Conservation (phyloP, 2,329 filamentous ascomycete species). For the Cladobotryum protrusum region DNA sequence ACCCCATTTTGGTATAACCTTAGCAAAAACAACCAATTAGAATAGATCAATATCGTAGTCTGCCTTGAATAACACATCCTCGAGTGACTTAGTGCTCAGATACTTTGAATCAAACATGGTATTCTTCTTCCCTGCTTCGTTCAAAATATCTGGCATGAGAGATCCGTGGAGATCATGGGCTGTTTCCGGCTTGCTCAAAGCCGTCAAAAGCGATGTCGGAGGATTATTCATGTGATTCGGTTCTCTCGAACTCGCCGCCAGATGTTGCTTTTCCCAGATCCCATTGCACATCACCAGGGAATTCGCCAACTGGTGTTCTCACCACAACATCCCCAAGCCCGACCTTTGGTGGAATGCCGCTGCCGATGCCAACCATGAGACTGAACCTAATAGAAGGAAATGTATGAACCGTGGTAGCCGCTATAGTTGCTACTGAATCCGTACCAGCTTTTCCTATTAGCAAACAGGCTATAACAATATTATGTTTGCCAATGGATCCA, state of each 20-base stretch:
- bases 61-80: slow-evolving; percentile 1
- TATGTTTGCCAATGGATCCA: not conserved
- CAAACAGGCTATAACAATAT: not conserved
- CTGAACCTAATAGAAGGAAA: not conserved
- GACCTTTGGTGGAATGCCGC: not conserved
- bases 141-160: not conserved
- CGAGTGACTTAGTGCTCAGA: not conserved
- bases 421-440: not conserved
- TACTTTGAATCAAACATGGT: not conserved
- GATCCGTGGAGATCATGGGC: not conserved
- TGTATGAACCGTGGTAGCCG: not conserved
- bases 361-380: not conserved
- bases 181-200: slow-evolving; percentile 1
- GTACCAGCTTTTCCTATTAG: not conserved
- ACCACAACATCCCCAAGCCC: not conserved
- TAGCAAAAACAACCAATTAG: too few relatives aligned
- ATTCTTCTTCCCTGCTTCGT: not conserved
- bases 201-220: slow-evolving; percentile 3
- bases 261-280: not conserved
- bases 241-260: slow-evolving; percentile 1
- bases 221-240: not conserved
- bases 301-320: not conserved
- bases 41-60: too few relatives aligned
- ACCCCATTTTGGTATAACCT: too few relatives aligned
- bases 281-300: not conserved